A percentile compares a stretch with the other conserved stretches of the same genome.
phyloP scores from a whole-genome alignment of 441 rosid species.

The Daphne laureola region DNA sequence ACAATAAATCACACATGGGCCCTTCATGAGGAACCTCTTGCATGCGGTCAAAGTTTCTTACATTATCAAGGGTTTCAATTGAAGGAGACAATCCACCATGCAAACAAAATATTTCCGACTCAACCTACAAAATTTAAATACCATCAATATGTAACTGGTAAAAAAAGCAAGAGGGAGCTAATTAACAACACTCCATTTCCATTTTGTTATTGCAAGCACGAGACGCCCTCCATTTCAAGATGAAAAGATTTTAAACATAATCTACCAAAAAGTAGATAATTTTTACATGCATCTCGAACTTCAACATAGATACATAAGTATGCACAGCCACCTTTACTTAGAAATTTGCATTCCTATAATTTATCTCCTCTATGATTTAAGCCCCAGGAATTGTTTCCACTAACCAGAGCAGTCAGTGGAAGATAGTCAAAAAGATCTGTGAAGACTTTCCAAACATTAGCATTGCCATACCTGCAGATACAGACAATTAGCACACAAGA shows the following conservation, averaged over 20 bases:
- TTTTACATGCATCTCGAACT: too few relatives aligned
- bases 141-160: not conserved
- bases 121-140: constrained; percentile 35
- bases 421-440: constrained; percentile 75
- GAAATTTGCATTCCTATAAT: not conserved
- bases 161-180: too few relatives aligned
- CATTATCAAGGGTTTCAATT: constrained; percentile 69
- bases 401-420: constrained; percentile 61
- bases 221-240: too few relatives aligned
- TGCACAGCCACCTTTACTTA: too few relatives aligned
- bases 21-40: constrained; percentile 82
- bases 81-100: constrained; percentile 82
- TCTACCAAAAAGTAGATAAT: too few relatives aligned
- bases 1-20: constrained; percentile 68
- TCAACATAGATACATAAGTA: too few relatives aligned
- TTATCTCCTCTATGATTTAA: too few relatives aligned
- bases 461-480: constrained; percentile 56
- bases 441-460: constrained; percentile 60
- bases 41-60: constrained; percentile 64
- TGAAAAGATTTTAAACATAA: too few relatives aligned
- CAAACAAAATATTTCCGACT: constrained; percentile 71
- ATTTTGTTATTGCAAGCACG: too few relatives aligned
- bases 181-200: too few relatives aligned
- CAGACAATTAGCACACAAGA: constrained; percentile 8
- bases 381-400: constrained; percentile 11